A percentile compares a stretch with the other conserved stretches of the same genome.
Evolutionary conservation across 2,329 filamentous ascomycete species (phyloP).

Genomic region (Plenodomus biglobosus): DNA sequence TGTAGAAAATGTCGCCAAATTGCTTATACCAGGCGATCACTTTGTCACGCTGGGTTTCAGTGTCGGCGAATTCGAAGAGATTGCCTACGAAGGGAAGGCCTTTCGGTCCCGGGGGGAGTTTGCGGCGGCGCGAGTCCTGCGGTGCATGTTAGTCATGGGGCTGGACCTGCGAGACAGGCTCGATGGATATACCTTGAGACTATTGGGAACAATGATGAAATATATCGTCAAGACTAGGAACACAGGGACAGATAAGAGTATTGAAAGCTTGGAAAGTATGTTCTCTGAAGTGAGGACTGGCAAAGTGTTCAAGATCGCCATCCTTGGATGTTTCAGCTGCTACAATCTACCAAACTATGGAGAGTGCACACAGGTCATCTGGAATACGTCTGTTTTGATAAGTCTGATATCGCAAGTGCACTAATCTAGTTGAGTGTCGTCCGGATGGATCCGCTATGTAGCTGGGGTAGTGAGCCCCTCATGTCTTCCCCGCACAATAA

Average conservation of each 20-base stretch:
- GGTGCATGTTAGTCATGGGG: no score
- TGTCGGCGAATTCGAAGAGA: slow-evolving; percentile 42
- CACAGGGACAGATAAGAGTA: slow-evolving; percentile 18
- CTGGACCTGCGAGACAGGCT: slow-evolving; percentile 6
- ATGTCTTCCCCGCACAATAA: slow-evolving; percentile 8
- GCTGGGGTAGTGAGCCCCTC: slow-evolving; percentile 3
- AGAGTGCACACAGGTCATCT: neutral
- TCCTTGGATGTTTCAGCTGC: neutral
- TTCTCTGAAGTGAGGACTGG: slow-evolving; percentile 3
- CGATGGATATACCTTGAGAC: slow-evolving; percentile 23
- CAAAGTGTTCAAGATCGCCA: slow-evolving; percentile 13
- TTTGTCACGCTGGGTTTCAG: slow-evolving; percentile 36
- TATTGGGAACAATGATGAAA: slow-evolving; percentile 35
- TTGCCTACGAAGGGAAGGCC: slow-evolving; percentile 47
- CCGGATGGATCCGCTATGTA: neutral
- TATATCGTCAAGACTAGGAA: slow-evolving; percentile 27
- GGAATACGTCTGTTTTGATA: neutral
- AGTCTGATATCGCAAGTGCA: neutral
- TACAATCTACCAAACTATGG: no score
- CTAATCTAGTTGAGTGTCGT: neutral
- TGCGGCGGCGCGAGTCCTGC: slow-evolving; percentile 34
- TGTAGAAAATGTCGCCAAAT: slow-evolving; percentile 46
- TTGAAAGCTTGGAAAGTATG: slow-evolving; percentile 13
- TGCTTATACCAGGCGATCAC: slow-evolving; percentile 39
- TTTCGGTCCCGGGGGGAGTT: slow-evolving; percentile 45